phyloP scores from a whole-genome alignment of 495 filamentous ascomycete species.

The Hyaloscypha bicolor region DNA sequence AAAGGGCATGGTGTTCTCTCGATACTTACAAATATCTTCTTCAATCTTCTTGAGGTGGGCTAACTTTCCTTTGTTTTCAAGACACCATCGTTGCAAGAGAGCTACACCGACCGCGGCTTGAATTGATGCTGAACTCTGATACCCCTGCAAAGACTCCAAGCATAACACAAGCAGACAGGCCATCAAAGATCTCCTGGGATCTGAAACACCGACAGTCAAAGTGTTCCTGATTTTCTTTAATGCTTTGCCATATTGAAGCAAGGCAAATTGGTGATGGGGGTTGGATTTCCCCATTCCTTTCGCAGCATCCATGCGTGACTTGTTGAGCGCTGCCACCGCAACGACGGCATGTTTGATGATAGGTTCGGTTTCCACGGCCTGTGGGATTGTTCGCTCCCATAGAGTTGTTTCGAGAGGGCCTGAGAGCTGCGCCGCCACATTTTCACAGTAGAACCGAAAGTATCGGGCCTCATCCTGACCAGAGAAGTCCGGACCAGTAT shows the following conservation, averaged over 20 bases:
- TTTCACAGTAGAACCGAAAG: slow-evolving; percentile 2
- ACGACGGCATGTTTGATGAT: slow-evolving; percentile 4
- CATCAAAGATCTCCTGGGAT: background rate
- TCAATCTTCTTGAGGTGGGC: slow-evolving; percentile 11
- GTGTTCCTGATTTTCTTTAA: background rate
- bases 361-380: slow-evolving; percentile 4
- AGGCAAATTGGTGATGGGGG: slow-evolving; percentile 10
- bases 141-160: slow-evolving; percentile 7
- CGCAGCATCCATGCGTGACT: background rate
- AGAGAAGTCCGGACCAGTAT: background rate
- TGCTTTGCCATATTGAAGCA: slow-evolving; percentile 12
- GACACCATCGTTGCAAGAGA: slow-evolving; percentile 7
- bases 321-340: slow-evolving; percentile 4
- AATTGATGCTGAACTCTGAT: slow-evolving; percentile 1
- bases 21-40: background rate
- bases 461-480: background rate
- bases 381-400: slow-evolving; percentile 9
- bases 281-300: background rate
- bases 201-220: background rate
- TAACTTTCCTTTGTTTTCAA: background rate
- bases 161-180: slow-evolving; percentile 11
- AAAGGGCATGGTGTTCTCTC: too few species aligned
- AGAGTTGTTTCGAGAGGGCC: background rate
- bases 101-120: slow-evolving; percentile 11
- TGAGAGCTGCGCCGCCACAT: background rate